Conservation (phyloP, 169 alveolate species). For the Perkinsus olseni region DNA sequence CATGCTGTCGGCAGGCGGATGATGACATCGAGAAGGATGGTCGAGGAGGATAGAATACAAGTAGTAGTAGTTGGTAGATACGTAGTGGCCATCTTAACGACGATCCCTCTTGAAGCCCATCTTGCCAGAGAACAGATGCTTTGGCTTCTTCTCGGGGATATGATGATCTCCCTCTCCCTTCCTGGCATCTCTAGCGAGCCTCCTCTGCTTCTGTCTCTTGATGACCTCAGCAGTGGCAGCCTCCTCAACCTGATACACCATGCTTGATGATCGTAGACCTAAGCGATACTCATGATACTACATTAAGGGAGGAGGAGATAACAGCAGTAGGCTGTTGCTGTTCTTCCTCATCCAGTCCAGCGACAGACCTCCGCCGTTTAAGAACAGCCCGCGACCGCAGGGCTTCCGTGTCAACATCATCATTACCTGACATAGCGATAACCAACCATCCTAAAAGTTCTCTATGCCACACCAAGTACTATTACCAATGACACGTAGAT, state of each 20-base stretch:
- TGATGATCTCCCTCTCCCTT: constrained; percentile 82
- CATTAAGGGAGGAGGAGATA: not conserved
- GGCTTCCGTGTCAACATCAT: not conserved
- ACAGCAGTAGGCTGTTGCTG: not conserved
- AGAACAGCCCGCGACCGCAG: not conserved
- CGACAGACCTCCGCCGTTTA: not conserved
- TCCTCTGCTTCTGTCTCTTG: constrained; percentile 14
- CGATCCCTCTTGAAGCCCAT: constrained; percentile 49
- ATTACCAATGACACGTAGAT: not conserved
- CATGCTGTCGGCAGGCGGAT: too few species aligned
- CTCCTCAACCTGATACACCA: constrained; percentile 9
- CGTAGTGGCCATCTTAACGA: not conserved
- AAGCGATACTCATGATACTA: not conserved
- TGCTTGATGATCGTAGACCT: not conserved
- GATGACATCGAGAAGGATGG: not conserved
- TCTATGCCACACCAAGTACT: too few species aligned
- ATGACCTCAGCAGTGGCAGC: not conserved
- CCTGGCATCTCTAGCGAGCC: constrained; percentile 29
- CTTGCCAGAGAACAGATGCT: constrained; percentile 94
- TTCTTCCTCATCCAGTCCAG: not conserved
- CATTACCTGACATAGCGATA: not conserved
- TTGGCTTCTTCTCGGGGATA: constrained; percentile 73
- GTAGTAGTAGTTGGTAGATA: too few species aligned
- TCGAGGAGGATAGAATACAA: not conserved
- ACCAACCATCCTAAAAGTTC: not conserved